Evolutionary conservation across 768 basidiomycete species (phyloP), one percentile per base, ranked within the genome.

Genomic region (Tephrocybe sp.): DNA sequence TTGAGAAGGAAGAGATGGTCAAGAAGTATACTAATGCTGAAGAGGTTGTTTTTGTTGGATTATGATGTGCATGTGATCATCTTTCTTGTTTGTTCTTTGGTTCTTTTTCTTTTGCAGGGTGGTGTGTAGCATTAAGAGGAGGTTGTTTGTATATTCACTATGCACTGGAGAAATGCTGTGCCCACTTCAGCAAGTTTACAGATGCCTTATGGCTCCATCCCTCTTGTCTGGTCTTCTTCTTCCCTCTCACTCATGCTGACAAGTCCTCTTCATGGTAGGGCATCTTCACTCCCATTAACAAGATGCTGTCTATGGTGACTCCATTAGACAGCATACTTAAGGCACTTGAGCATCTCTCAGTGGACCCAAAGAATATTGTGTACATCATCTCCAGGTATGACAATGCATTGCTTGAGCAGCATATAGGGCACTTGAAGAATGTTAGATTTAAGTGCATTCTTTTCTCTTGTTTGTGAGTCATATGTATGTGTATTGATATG

Each of bases 351-450:
- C 74, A 74, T 51, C 80, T 99, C 30, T 72, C 87, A 1, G 71
- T 73, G 14, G 95, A 98, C 67, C 91, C 95, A 20, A 77, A 76
- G 62, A 99, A 99, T 69, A 58, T 97, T 37, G 94, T 98, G 48
- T 98, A 93, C 73, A 93, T 99, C 68, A 97, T 99, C 67, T 97
- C 94, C 0, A 96, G 96, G 1, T 90, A 96, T 24, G 96, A 98
- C 65, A 86, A 86, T 45, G 88, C 73, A 45, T 99, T 99, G 80
- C 76, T 99, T 14, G 90, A 93, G 64, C 80, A 88, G 60, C 93
- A 98, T 63, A 79, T 98, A 18, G 96, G 95, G 1, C 87, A 93
- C 67, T 74, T 99, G 51, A 69, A 71, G 58, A 76, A 80, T 43
- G 76, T 99, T 7, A 95, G 96, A 11, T 89, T 98, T 79, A 89